Evolutionary conservation across 2,329 filamentous ascomycete species (phyloP), one percentile per base, ranked within the genome.

Genomic region (Pseudonectria foliicola): DNA sequence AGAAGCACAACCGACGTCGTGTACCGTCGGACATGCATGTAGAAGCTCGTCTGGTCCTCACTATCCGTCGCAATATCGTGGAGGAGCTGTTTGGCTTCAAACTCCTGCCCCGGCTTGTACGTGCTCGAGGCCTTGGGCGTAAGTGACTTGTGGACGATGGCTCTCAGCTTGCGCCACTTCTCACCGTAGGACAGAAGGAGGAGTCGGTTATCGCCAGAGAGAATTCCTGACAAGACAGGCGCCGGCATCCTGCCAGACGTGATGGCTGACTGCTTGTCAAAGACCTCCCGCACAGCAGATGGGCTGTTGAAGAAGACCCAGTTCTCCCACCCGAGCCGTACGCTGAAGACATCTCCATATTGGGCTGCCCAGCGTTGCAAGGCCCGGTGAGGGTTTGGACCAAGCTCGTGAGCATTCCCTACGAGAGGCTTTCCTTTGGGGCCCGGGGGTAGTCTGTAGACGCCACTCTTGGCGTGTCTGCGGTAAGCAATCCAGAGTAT

Each of bases 291-390:
- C 7, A 44, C 32, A n/a, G 21, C 32, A 6, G 28, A n/a, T 3
- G 42, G 39, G 27, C 23, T 33, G 21, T 44, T 44, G 29, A 39
- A 16, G 6, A 41, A 36, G 11, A 42, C 32, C 36, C 39, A 44
- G 14, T 31, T 41, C 15, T 44, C 34, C 39, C 31, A 42, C 2
- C 39, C 38, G 1, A 44, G 18, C 3, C 31, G 24, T 24, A 44
- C 25, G 6, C 13, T 32, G 33, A 41, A 41, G 6, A 39, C 10
- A 4, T 39, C 38, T 10, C 41, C 41, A n/a, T 30, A 41, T 23
- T 44, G 15, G 12, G 14, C 13, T 8, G 42, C 39, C 42, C 42
- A 44, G 3, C 11, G 27, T 14, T 42, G 33, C 2, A 42, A 21
- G 13, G 35, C 26, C 4, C 33, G 32, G 4, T 39, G 39, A 7